Conservation (phyloP, 495 filamentous ascomycete genomes). For the Penicillium coprophilum region DNA sequence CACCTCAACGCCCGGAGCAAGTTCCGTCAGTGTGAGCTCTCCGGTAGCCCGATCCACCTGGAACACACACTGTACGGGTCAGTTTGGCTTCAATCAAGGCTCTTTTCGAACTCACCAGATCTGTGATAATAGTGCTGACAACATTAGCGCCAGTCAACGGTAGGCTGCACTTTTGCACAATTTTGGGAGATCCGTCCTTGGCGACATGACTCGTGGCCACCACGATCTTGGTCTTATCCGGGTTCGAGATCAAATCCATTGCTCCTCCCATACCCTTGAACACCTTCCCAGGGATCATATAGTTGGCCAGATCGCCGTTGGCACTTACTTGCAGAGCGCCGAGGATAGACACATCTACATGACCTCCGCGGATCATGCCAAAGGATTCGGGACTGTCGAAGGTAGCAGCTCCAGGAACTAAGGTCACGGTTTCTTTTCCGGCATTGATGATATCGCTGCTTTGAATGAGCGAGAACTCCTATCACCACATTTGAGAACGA, state of each 20-base stretch:
- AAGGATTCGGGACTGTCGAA: conserved; percentile 89
- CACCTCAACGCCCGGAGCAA: conserved; percentile 79
- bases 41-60: conserved; percentile 75
- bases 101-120: conserved; percentile 63
- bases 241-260: conserved; percentile 91
- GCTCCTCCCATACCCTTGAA: conserved; percentile 95
- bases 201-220: conserved; percentile 91
- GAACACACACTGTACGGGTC: conserved; percentile 64
- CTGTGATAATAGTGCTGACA: conserved; percentile 89
- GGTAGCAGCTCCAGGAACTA: conserved; percentile 73
- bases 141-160: conserved; percentile 83
- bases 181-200: conserved; percentile 85
- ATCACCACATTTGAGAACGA: not conserved
- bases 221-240: conserved; percentile 81
- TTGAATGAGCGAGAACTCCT: conserved; percentile 1
- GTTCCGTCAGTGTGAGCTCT: conserved; percentile 76
- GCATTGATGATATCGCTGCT: conserved; percentile 82
- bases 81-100: not conserved
- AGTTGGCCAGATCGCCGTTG: conserved; percentile 84
- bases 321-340: conserved; percentile 87
- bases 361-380: conserved; percentile 86
- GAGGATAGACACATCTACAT: conserved; percentile 85
- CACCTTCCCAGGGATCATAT: conserved; percentile 86
- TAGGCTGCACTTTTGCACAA: conserved; percentile 80
- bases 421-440: conserved; percentile 89